These are phyloP conservation scores for Artemisia argyi DNA, from an alignment of 129 eudicot genomes.

Conservation along the genomic window DNA sequence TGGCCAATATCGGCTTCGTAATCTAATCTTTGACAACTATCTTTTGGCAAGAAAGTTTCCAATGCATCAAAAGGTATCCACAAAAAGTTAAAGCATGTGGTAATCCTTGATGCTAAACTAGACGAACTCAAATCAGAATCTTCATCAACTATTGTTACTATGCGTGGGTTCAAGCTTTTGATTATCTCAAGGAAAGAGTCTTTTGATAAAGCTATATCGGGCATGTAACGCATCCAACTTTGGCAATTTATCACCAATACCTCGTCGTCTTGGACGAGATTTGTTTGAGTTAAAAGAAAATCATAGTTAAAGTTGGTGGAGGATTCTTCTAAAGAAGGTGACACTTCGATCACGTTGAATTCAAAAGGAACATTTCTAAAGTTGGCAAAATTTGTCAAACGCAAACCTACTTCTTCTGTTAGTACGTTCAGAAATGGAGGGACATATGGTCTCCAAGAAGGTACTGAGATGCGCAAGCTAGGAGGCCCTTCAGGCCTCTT, in stretches of 20 bases:
- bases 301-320: slow-evolving; percentile 39
- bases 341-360: slow-evolving; percentile 54
- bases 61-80: slow-evolving; percentile 88
- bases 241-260: slow-evolving; percentile 68
- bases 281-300: slow-evolving; percentile 44
- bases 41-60: slow-evolving; percentile 82
- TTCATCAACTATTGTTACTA: slow-evolving; percentile 66
- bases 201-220: slow-evolving; percentile 40
- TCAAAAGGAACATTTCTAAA: slow-evolving; percentile 70
- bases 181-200: slow-evolving; percentile 52
- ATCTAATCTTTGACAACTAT: slow-evolving; percentile 64
- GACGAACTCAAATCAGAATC: slow-evolving; percentile 59
- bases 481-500: slow-evolving; percentile 73
- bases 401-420: slow-evolving; percentile 62
- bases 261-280: slow-evolving; percentile 56
- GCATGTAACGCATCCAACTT: slow-evolving; percentile 74
- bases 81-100: slow-evolving; percentile 65
- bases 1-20: slow-evolving; percentile 75
- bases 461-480: slow-evolving; percentile 55
- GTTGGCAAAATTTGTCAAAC: slow-evolving; percentile 70
- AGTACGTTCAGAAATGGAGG: slow-evolving; percentile 66
- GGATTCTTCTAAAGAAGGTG: slow-evolving; percentile 29
- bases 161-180: slow-evolving; percentile 52
- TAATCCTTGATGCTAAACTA: slow-evolving; percentile 57
- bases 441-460: slow-evolving; percentile 68